A percentile compares a stretch with the other conserved stretches of the same genome.
These are phyloP conservation scores for Eucalyptus erythrocorys DNA, from an alignment of 345 rosid species.

Conservation along the genomic window DNA sequence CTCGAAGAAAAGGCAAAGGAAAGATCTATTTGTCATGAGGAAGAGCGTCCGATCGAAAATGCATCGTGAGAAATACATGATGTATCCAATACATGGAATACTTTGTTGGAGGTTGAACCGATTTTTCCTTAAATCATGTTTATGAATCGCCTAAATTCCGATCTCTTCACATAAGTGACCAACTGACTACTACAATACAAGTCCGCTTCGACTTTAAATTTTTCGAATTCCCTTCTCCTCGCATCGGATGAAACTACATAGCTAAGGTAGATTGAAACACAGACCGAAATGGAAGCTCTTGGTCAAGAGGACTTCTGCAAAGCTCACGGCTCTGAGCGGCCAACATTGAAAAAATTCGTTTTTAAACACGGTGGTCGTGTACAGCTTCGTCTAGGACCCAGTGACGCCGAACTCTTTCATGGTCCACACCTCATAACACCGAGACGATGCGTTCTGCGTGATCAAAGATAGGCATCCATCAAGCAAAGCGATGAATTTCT, in stretches of 20 bases:
- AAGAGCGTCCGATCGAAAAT: neutral
- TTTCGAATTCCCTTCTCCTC: neutral
- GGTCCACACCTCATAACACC: neutral
- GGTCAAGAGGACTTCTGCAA: neutral
- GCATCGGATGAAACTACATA: neutral
- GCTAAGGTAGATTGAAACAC: neutral
- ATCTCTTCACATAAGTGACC: too few relatives aligned
- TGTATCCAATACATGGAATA: neutral
- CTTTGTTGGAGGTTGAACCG: fast-evolving
- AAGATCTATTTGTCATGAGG: neutral
- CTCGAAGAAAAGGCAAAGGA: neutral
- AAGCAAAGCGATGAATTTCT: neutral
- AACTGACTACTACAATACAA: too few relatives aligned
- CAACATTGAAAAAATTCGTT: neutral
- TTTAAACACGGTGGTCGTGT: neutral
- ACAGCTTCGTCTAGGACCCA: neutral
- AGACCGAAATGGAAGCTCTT: neutral
- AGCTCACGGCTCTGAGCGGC: neutral
- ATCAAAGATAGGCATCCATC: neutral
- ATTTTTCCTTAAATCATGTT: neutral
- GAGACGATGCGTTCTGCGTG: neutral
- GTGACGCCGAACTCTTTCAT: neutral
- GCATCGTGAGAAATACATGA: neutral
- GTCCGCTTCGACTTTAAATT: neutral
- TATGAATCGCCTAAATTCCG: neutral